Evolutionary conservation across 495 filamentous ascomycete species (phyloP), one percentile per base, ranked within the genome.

Genomic region (Pseudomonodictys pantanalensis): DNA sequence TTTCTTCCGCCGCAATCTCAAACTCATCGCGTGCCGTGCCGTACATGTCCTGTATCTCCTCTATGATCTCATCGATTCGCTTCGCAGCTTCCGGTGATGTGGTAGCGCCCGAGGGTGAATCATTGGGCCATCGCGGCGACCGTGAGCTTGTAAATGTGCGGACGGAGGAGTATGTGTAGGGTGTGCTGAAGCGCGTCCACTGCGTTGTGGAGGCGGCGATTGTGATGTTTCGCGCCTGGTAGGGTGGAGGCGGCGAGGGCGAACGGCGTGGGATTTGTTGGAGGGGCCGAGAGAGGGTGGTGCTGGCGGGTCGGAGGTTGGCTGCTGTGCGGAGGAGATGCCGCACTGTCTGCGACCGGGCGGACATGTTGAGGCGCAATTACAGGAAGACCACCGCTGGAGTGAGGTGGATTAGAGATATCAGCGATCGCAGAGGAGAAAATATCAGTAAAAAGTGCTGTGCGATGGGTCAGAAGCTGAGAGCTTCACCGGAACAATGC

Each of bases 1-100:
- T 83, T 57, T 82, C 80, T 60, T 83, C 80, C 30, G 70, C 69
- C 15, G 80, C 80, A 49, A 83, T 81, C 44, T 83, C 79, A 69
- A 83, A 83, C 52, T 79, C 79, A 62, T 80, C 78, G 58, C 72
- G 71, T 0, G 77, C 78, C 2, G 76, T 79, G 47, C 72, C 74
- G 62, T 78, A 79, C 67, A 71, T 67, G 28, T 77, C 75, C 64
- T 68, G 65, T n/a, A 77, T 68, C 45, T 58, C 52, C 29, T 63
- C 60, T 24, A 63, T 53, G 17, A 52, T 25, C 25, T 57, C 52
- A 1, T 63, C 53, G 20, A 62, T 62, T 11, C 43, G 24, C 29
- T 24, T 39, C 24, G 50, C 58, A 10, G 50, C 51, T 3, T 50
- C 42, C 15, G 50, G 42, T 15, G 23, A 18, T 12, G 56, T 7